phyloP scores from a whole-genome alignment of 2,329 filamentous ascomycete genomes.

The Sclerotinia minor region DNA sequence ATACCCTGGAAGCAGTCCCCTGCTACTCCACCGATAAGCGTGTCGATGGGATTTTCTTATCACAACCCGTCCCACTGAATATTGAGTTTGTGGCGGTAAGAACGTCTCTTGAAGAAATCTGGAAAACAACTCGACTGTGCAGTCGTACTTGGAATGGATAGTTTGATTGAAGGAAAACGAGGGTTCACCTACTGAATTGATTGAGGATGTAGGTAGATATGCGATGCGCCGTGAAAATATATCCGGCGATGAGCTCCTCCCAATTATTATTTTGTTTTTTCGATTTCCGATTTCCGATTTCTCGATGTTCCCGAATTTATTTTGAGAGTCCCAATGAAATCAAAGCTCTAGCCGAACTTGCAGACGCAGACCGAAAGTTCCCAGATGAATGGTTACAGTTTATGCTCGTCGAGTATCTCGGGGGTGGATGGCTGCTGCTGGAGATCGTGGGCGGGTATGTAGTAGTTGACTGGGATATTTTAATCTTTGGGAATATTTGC shows the following conservation, averaged over 20 bases:
- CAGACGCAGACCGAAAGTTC: constrained; percentile 17
- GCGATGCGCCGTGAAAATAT: constrained; percentile 6
- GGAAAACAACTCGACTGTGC: not conserved
- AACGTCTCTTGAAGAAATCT: not conserved
- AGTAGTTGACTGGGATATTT: constrained; percentile 31
- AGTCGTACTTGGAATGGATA: constrained; percentile 1
- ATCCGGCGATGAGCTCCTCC: not conserved
- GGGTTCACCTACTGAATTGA: constrained; percentile 10
- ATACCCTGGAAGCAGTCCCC: not conserved
- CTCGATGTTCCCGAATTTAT: constrained; percentile 10
- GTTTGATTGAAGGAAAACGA: not conserved
- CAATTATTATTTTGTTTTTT: constrained; percentile 11
- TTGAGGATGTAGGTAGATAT: not conserved
- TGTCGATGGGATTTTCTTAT: constrained; percentile 8
- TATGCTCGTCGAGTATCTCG: constrained; percentile 26
- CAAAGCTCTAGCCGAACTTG: constrained; percentile 23
- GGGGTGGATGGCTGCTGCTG: constrained; percentile 30
- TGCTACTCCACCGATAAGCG: constrained; percentile 15
- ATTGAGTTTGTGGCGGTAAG: not conserved
- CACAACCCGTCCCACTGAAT: constrained; percentile 8
- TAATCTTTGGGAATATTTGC: constrained; percentile 32
- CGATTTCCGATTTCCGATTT: constrained; percentile 7
- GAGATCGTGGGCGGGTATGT: constrained; percentile 35
- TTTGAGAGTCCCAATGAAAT: constrained; percentile 25
- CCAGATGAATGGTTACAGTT: constrained; percentile 29